These are phyloP conservation scores for Amanita subjunquillea DNA, from an alignment of 768 basidiomycete species.

Conservation along the genomic window DNA sequence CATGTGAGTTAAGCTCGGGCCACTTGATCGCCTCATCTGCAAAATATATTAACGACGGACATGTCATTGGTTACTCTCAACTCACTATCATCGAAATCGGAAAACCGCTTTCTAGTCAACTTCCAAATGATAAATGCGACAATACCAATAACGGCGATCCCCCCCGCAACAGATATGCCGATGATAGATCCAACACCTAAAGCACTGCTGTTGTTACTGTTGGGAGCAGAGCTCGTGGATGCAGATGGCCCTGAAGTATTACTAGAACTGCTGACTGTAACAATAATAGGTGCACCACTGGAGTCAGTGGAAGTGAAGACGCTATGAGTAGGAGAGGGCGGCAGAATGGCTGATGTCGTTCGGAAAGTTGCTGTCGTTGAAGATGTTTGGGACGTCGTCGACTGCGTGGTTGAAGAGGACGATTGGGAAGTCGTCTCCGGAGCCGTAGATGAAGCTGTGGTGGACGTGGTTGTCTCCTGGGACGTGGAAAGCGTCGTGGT, in stretches of 20 bases:
- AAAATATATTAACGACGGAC: neutral
- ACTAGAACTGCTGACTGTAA: constrained; percentile 15
- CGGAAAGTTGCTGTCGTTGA: constrained; percentile 1
- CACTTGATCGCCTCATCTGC: constrained; percentile 82
- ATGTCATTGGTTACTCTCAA: constrained; percentile 12
- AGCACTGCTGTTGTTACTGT: constrained; percentile 22
- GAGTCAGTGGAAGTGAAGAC: constrained; percentile 8
- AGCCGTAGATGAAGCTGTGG: neutral
- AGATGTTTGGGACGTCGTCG: neutral
- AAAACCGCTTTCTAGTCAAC: constrained; percentile 68
- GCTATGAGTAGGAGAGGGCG: constrained; percentile 8
- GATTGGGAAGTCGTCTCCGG: neutral
- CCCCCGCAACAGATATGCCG: constrained; percentile 75
- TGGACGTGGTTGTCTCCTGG: neutral
- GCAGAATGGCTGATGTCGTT: constrained; percentile 7
- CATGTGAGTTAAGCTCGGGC: constrained; percentile 75
- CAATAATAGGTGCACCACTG: constrained; percentile 14
- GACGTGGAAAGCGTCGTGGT: neutral
- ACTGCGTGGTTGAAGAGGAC: constrained; percentile 1
- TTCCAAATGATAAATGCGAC: constrained; percentile 80
- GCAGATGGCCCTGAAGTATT: constrained; percentile 8
- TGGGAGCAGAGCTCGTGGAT: constrained; percentile 16
- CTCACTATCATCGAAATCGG: constrained; percentile 74
- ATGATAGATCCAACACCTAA: constrained; percentile 65
- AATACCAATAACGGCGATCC: constrained; percentile 62